These are phyloP conservation scores for Hymenoscyphus infarciens DNA, from an alignment of 2,329 filamentous ascomycete species.

Conservation along the genomic window DNA sequence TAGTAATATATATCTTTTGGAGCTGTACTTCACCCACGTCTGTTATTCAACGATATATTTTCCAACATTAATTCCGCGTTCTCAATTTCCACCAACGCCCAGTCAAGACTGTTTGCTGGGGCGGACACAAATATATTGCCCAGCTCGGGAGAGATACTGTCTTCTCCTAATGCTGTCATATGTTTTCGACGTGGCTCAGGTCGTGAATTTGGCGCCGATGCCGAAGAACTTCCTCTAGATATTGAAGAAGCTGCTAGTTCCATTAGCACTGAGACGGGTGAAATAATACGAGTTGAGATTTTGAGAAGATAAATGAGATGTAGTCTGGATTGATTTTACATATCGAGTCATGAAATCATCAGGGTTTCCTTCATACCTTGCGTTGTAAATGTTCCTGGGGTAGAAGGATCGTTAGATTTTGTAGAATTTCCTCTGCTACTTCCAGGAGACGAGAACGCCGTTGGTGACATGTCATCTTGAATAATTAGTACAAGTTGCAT, in stretches of 20 bases:
- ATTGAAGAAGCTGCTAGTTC: not conserved
- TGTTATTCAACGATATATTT: slow-evolving; percentile 15
- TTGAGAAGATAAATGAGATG: no score
- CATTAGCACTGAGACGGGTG: not conserved
- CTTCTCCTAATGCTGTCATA: slow-evolving; percentile 1
- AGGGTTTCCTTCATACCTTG: not conserved
- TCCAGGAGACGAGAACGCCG: slow-evolving; percentile 5
- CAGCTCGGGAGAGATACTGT: slow-evolving; percentile 12
- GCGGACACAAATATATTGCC: slow-evolving; percentile 15
- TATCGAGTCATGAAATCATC: no score
- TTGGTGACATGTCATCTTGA: slow-evolving; percentile 9
- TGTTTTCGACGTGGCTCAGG: not conserved
- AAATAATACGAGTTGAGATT: no score
- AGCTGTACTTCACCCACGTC: slow-evolving; percentile 3
- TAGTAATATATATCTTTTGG: not conserved
- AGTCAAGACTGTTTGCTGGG: slow-evolving; percentile 12
- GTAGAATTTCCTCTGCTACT: slow-evolving; percentile 11
- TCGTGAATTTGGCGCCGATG: not conserved
- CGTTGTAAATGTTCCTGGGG: slow-evolving; percentile 1
- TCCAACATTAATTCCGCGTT: slow-evolving; percentile 15
- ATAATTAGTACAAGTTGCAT: not conserved
- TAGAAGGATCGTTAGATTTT: slow-evolving; percentile 4
- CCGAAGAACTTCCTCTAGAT: slow-evolving; percentile 9
- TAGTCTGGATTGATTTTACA: no score
- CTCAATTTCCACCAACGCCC: slow-evolving; percentile 16